Conservation (phyloP, 1,139 yeast species). For the Suhomyces taliae region DNA sequence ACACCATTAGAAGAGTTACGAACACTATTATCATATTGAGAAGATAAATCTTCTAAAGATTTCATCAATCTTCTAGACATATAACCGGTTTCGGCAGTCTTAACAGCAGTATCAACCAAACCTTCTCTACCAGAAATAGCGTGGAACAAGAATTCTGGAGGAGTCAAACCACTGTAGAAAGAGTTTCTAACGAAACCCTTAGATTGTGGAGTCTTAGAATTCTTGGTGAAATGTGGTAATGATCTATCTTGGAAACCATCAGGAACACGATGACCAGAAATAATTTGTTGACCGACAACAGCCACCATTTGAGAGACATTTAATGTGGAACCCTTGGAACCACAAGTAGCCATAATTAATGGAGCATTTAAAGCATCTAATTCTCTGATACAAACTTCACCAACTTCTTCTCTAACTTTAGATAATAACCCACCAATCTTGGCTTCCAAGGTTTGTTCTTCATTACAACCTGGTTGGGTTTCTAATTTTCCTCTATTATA, state of each 20-base stretch:
- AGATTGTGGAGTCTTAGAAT: conserved; percentile 95
- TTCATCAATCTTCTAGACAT: conserved; percentile 99
- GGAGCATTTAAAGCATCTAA: conserved; percentile 92
- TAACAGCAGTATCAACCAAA: conserved; percentile 97
- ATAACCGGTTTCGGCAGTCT: conserved; percentile 99
- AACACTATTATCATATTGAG: conserved; percentile 92
- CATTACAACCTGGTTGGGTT: conserved; percentile 99
- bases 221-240: conserved; percentile 93
- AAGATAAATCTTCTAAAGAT: conserved; percentile 91
- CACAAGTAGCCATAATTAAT: conserved; percentile 98
- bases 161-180: conserved; percentile 88
- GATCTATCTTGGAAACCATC: conserved; percentile 99
- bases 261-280: conserved; percentile 98
- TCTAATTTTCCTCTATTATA: conserved; percentile 87
- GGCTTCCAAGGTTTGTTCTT: conserved; percentile 96
- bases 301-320: conserved; percentile 99
- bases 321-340: conserved; percentile 96
- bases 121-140: conserved; percentile 99
- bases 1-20: conserved; percentile 94
- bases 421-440: conserved; percentile 95
- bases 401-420: conserved; percentile 98
- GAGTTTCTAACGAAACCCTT: conserved; percentile 98
- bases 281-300: conserved; percentile 98
- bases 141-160: conserved; percentile 96
- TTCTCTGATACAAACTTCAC: conserved; percentile 94